Conservation (phyloP, 2,329 filamentous ascomycete genomes). For the Fusarium heterosporum region DNA sequence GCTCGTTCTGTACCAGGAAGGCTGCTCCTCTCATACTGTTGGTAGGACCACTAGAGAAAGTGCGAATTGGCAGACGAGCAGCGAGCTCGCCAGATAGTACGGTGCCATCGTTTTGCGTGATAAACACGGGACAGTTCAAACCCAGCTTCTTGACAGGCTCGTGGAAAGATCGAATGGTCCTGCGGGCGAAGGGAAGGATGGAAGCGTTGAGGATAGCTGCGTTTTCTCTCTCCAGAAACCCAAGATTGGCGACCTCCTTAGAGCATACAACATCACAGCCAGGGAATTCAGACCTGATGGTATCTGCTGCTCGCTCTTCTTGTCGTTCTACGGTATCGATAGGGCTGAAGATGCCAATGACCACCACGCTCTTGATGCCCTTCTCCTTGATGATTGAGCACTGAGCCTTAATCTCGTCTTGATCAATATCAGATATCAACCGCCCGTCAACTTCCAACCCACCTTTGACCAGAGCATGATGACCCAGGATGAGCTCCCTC, state of each 20-base stretch:
- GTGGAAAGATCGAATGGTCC: slow-evolving; percentile 68
- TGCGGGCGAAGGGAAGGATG: slow-evolving; percentile 67
- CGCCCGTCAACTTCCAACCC: slow-evolving; percentile 65
- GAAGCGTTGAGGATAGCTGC: slow-evolving; percentile 73
- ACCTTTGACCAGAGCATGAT: slow-evolving; percentile 60
- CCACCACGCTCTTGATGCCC: slow-evolving; percentile 61
- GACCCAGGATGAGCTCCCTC: slow-evolving; percentile 59
- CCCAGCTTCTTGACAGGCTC: slow-evolving; percentile 62
- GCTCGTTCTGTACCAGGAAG: slow-evolving; percentile 61
- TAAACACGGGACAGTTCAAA: slow-evolving; percentile 66
- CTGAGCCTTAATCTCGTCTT: slow-evolving; percentile 54
- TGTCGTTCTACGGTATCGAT: slow-evolving; percentile 62
- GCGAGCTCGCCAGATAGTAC: slow-evolving; percentile 66
- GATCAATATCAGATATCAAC: slow-evolving; percentile 59
- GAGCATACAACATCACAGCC: slow-evolving; percentile 62
- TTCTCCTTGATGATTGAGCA: slow-evolving; percentile 54
- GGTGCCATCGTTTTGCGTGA: slow-evolving; percentile 74
- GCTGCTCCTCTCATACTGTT: slow-evolving; percentile 74
- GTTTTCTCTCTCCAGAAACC: slow-evolving; percentile 72
- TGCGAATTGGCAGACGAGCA: slow-evolving; percentile 67
- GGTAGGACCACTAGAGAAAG: slow-evolving; percentile 72
- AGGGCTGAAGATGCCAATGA: slow-evolving; percentile 65
- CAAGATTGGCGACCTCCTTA: slow-evolving; percentile 64
- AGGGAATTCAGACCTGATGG: slow-evolving; percentile 56
- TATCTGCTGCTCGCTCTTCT: slow-evolving; percentile 60